Conservation (phyloP, 2,329 filamentous ascomycete species). For the Pseudogymnoascus sp. region DNA sequence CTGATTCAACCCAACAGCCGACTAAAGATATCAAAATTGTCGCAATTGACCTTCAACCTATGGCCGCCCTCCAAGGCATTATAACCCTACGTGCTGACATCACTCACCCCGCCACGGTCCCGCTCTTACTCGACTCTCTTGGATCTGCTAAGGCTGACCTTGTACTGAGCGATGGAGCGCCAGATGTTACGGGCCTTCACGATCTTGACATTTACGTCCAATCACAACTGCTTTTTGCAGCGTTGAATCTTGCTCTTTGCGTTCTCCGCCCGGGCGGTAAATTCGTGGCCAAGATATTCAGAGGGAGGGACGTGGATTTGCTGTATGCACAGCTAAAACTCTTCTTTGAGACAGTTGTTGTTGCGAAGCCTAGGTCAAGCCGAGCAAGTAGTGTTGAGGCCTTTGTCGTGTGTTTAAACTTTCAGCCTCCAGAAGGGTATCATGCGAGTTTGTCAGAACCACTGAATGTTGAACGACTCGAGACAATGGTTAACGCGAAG, state of each 20-base stretch:
- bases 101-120: conserved; percentile 91
- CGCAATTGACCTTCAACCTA: conserved; percentile 90
- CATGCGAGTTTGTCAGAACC: conserved; percentile 67
- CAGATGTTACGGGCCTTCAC: conserved; percentile 92
- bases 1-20: conserved; percentile 30
- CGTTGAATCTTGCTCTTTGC: conserved; percentile 85
- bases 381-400: conserved; percentile 95
- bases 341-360: conserved; percentile 78
- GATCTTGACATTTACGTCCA: conserved; percentile 98
- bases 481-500: conserved; percentile 39
- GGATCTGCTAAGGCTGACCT: conserved; percentile 78
- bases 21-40: conserved; percentile 82
- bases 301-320: conserved; percentile 89
- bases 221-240: conserved; percentile 87
- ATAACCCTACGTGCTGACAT: conserved; percentile 90
- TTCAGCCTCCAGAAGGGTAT: conserved; percentile 70
- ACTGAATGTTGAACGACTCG: conserved; percentile 53
- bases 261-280: conserved; percentile 88
- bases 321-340: conserved; percentile 89
- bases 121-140: conserved; percentile 74
- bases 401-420: conserved; percentile 91
- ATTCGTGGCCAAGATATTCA: conserved; percentile 97
- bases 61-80: conserved; percentile 87
- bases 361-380: conserved; percentile 89
- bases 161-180: conserved; percentile 89